These are phyloP conservation scores for Sporothrix protearum DNA, from an alignment of 2,329 filamentous ascomycete species.

Conservation along the genomic window DNA sequence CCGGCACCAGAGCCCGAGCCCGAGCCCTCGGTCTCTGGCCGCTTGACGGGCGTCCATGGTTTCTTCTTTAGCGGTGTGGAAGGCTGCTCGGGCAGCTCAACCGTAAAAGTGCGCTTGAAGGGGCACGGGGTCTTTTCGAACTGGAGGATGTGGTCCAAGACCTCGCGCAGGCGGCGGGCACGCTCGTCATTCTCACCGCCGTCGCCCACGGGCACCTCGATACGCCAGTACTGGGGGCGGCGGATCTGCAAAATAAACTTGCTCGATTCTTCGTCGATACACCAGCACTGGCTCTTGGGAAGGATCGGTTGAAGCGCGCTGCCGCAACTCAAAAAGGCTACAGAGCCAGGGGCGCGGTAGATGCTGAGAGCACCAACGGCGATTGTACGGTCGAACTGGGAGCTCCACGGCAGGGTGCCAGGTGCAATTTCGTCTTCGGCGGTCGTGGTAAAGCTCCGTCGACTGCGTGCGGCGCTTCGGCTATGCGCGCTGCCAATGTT, in stretches of 20 bases:
- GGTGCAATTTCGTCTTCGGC: constrained; percentile 45
- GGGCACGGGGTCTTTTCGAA: constrained; percentile 89
- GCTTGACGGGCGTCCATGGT: constrained; percentile 60
- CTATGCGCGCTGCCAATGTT: constrained; percentile 34
- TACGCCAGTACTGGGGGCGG: constrained; percentile 81
- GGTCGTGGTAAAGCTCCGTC: constrained; percentile 19
- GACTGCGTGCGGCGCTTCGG: constrained; percentile 23
- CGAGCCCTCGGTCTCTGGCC: constrained; percentile 32
- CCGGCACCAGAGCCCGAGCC: constrained; percentile 31
- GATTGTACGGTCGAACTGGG: constrained; percentile 74
- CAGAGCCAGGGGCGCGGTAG: constrained; percentile 80
- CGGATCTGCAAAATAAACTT: constrained; percentile 84
- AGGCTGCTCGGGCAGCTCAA: constrained; percentile 67
- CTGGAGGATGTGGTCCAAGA: constrained; percentile 68
- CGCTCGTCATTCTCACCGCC: constrained; percentile 57
- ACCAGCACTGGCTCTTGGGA: constrained; percentile 90
- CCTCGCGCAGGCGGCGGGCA: constrained; percentile 64
- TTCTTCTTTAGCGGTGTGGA: constrained; percentile 62
- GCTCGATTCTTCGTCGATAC: constrained; percentile 74
- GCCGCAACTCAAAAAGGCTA: constrained; percentile 83
- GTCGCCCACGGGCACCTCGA: constrained; percentile 70
- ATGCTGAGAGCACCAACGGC: constrained; percentile 76
- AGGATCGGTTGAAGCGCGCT: constrained; percentile 80
- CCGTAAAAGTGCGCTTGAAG: constrained; percentile 72
- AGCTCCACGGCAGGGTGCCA: constrained; percentile 68